Evolutionary conservation across 176 grass and related monocot species (phyloP), one percentile per base, ranked within the genome.

Genomic region (Dendrocalamus sinicus): DNA sequence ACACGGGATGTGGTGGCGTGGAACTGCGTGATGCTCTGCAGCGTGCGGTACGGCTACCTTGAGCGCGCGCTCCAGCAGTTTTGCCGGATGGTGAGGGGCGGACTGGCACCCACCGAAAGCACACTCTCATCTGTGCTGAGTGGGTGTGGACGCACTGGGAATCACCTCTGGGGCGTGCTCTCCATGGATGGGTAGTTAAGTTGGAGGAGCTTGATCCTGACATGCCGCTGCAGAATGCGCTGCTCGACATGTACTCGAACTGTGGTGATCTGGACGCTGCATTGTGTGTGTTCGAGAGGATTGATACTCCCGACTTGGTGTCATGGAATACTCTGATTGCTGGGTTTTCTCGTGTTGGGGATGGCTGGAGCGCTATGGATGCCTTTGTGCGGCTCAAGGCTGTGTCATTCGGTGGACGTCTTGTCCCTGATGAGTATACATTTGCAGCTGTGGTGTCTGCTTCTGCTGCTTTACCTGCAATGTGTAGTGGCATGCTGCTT

Each of bases 321-420:
- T 98, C 95, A 8, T 98, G 93, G 95, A 98, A 98, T 59, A 92
- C 95, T 20, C 32, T 98, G 60, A 92, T 98, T 57, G n/a, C 89
- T 50, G 91, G 91, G 65, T 98, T 92, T 87, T 92, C 88, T 84
- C 82, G 78, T 12, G 10, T 47, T 22, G 77, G 83, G 30, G 86
- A 90, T 58, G 93, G 91, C 53, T 79, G 85, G 79, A 89, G 71
- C 9, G 93, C 91, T 35, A 88, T 98, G 68, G 24, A 89, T 80
- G 62, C 82, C 14, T 98, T 98, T 70, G 55, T 79, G 6, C 41
- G 78, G 83, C 89, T 95, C 47, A 88, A 91, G 63, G 23, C n/a
- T 14, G 39, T 53, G 35, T 39, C 48, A n/a, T 86, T 30, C 9
- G 40, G 51, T 62, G 66, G 79, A 82, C 57, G 50, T 12, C 71